Base-by-base conservation (phyloP, 2,329 filamentous ascomycete species). In the Mollisia scopiformis region DNA sequence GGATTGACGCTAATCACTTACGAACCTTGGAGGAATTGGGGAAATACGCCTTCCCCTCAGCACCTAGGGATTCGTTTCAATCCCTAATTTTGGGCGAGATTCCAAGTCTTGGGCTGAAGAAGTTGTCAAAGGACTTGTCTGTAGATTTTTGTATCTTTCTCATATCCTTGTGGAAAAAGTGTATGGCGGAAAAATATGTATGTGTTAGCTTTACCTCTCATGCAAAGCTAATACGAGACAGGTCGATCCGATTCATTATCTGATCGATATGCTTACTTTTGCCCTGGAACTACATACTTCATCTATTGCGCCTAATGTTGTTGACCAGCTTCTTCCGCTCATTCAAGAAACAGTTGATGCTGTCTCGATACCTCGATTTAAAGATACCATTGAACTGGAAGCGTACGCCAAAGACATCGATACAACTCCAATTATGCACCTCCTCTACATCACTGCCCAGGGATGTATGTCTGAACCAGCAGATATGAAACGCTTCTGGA, bases 1-100 rank as follows among this genome's bases (percentile, higher is more conserved):
- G 68, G 39, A 57, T 70, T 30, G 51, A 67, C 54, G 80, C 80
- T 49, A 79, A 80, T 16, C 81, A 84, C 43, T 82, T 86, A 2
- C 81, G 88, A 16, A 88, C 86, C 0, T 84, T 94, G 49, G 90
- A 94, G 68, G 80, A 84, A 1, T 78, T 94, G 16, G 82, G 87
- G 7, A 84, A 84, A 50, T 86, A 87, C 72, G 73, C 79, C 3
- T 87, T 92, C 56, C 87, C 89, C 1, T 90, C 89, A 0, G 78
- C 85, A n/a, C 82, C 84, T 1, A 73, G 76, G 1, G 82, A 82
- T 49, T 88, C 86, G 0, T 79, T 93, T 6, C 85, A 89, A 0
- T 85, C 89, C 2, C 79, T 88, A 23, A 83, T 93, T 30, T 83
- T 91, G 56, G 86, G 90, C 64, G 83, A 83, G 47, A 75, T 94